phyloP scores from a whole-genome alignment of 2,329 filamentous ascomycete genomes.

The Fusarium metavorans region DNA sequence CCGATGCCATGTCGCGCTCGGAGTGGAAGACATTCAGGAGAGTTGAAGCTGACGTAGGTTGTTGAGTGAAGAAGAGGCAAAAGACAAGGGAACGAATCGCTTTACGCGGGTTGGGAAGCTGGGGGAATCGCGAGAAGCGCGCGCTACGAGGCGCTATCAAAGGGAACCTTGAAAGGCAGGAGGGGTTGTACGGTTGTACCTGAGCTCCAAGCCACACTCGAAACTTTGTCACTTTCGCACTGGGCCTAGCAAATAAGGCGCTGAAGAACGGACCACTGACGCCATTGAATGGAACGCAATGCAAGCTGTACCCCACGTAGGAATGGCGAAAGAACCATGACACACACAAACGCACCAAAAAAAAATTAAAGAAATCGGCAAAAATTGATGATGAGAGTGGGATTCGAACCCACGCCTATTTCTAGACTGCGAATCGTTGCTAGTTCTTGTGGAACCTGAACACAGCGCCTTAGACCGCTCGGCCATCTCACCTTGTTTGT shows the following conservation, averaged over 20 bases:
- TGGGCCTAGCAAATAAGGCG: slow-evolving; percentile 4
- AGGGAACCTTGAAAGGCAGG: slow-evolving; percentile 5
- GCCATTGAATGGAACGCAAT: slow-evolving; percentile 5
- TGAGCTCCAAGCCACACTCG: slow-evolving; percentile 19
- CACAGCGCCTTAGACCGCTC: not conserved
- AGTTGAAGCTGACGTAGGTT: not conserved
- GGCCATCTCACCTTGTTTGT: not conserved
- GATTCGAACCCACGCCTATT: not conserved
- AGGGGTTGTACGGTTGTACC: slow-evolving; percentile 25
- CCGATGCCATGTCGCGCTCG: slow-evolving; percentile 37
- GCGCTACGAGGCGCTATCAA: slow-evolving; percentile 28
- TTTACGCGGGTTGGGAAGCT: slow-evolving; percentile 31
- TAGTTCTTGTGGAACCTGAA: not conserved
- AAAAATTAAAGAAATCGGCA: not conserved
- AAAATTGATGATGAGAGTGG: not conserved
- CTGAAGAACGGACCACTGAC: slow-evolving; percentile 6
- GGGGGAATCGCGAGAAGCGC: slow-evolving; percentile 32
- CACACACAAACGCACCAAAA: not conserved
- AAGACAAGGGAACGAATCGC: slow-evolving; percentile 12
- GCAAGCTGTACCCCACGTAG: not conserved
- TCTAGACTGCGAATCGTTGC: not conserved
- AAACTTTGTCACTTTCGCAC: slow-evolving; percentile 21
- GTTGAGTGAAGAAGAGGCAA: slow-evolving; percentile 3
- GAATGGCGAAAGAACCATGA: not conserved
- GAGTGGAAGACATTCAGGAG: slow-evolving; percentile 25